A percentile compares a stretch with the other conserved stretches of the same genome.
Evolutionary conservation across 2,329 filamentous ascomycete species (phyloP).

Genomic region (Falciphora oryzae): DNA sequence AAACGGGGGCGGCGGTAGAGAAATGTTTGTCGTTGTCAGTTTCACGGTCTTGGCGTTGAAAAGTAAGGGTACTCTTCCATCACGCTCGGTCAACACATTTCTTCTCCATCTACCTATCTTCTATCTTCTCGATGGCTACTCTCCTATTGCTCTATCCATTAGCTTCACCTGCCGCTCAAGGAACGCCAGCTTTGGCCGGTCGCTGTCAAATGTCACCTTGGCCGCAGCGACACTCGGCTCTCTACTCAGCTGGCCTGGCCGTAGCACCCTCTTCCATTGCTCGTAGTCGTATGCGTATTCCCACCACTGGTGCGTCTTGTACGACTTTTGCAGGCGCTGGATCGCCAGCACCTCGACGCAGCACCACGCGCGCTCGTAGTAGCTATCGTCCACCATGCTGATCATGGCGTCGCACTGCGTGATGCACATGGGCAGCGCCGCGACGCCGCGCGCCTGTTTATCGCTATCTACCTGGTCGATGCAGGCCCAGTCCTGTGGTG

Average conservation of each 20-base stretch:
- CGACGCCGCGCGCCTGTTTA: slow-evolving; percentile 25
- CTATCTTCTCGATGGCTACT: no score
- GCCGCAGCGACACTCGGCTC: neutral
- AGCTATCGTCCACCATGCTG: slow-evolving; percentile 29
- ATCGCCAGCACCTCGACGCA: slow-evolving; percentile 29
- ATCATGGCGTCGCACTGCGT: slow-evolving; percentile 34
- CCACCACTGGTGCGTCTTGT: slow-evolving; percentile 18
- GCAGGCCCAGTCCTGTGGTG: slow-evolving; percentile 28
- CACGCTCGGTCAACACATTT: no score
- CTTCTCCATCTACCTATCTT: no score
- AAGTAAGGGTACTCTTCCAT: no score
- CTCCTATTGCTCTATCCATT: neutral
- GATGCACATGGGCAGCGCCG: slow-evolving; percentile 30
- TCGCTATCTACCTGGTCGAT: slow-evolving; percentile 26
- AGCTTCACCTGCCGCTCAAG: slow-evolving; percentile 7
- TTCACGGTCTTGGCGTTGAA: no score
- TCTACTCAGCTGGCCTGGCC: neutral
- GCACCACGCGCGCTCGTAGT: slow-evolving; percentile 33
- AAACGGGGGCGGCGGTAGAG: no score
- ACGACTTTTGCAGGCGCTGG: slow-evolving; percentile 25
- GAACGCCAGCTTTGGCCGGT: slow-evolving; percentile 17
- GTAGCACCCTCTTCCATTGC: neutral
- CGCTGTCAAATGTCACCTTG: slow-evolving; percentile 10
- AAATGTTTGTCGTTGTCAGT: no score
- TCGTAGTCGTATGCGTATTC: neutral